Evolutionary conservation across 129 eudicot genomes (phyloP).

Genomic region (Solidago caesia): DNA sequence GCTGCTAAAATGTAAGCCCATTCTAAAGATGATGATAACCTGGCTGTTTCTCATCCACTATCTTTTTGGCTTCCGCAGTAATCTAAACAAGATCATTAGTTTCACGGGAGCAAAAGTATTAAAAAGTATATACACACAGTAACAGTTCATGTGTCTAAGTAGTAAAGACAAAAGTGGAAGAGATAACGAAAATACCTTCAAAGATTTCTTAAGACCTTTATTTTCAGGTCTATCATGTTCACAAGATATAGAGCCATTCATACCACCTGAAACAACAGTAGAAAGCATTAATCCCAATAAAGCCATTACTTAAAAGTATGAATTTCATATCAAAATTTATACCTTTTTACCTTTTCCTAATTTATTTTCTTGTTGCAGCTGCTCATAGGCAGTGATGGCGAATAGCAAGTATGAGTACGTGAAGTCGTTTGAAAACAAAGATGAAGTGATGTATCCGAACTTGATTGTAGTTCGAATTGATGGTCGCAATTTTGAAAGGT

Average conservation of each 20-base stretch:
- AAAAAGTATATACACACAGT: neutral
- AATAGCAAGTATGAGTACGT: slow-evolving; percentile 96
- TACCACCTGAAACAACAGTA: slow-evolving; percentile 65
- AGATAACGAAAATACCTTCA: slow-evolving; percentile 52
- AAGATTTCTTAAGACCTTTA: slow-evolving; percentile 64
- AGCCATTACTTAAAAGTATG: slow-evolving; percentile 7
- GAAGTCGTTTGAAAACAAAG: slow-evolving; percentile 60
- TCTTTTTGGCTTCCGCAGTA: slow-evolving; percentile 71
- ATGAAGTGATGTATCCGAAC: slow-evolving; percentile 64
- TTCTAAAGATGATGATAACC: slow-evolving; percentile 35
- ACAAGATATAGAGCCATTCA: slow-evolving; percentile 89
- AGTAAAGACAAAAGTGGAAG: neutral
- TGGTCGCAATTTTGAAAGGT: slow-evolving; percentile 64
- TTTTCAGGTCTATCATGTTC: slow-evolving; percentile 98
- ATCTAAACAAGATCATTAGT: slow-evolving; percentile 50
- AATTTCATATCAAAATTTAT: neutral
- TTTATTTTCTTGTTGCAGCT: slow-evolving; percentile 1
- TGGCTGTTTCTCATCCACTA: slow-evolving; percentile 53
- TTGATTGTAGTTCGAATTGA: slow-evolving; percentile 54
- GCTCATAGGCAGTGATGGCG: slow-evolving; percentile 51
- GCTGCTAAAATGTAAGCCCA: neutral
- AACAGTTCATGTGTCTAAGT: no score
- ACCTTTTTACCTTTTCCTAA: neutral
- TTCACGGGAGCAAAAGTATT: slow-evolving; percentile 10
- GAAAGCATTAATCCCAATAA: neutral